phyloP scores from a whole-genome alignment of 2,329 filamentous ascomycete species.

The Lasiodiplodia theobromae region DNA sequence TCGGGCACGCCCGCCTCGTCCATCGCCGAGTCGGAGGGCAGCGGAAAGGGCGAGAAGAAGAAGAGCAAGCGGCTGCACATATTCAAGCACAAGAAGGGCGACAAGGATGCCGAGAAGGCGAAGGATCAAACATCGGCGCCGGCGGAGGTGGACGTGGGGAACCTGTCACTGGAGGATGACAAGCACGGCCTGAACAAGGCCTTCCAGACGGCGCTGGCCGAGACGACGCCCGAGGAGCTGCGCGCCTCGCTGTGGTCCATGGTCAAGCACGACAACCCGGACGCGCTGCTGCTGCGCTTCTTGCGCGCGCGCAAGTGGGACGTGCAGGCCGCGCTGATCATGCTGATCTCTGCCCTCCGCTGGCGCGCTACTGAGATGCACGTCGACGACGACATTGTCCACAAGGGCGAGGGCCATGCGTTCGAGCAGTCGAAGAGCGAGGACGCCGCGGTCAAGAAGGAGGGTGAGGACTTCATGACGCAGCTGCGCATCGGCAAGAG shows the following conservation, averaged over 20 bases:
- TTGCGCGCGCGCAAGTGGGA: slow-evolving; percentile 73
- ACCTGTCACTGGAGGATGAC: slow-evolving; percentile 67
- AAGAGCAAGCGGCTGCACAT: slow-evolving; percentile 74
- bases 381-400: slow-evolving; percentile 83
- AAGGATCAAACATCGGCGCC: slow-evolving; percentile 37
- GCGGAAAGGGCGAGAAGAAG: slow-evolving; percentile 54
- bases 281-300: slow-evolving; percentile 70
- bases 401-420: slow-evolving; percentile 59
- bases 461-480: slow-evolving; percentile 77
- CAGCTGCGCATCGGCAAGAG: slow-evolving; percentile 93
- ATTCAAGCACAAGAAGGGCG: slow-evolving; percentile 61
- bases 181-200: slow-evolving; percentile 92
- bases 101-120: slow-evolving; percentile 54
- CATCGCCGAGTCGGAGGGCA: slow-evolving; percentile 34
- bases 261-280: slow-evolving; percentile 94
- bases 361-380: slow-evolving; percentile 86
- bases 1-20: slow-evolving; percentile 17
- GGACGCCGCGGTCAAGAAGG: slow-evolving; percentile 69
- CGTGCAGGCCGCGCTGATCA: slow-evolving; percentile 87
- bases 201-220: slow-evolving; percentile 81
- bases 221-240: slow-evolving; percentile 77
- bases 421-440: slow-evolving; percentile 64
- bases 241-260: slow-evolving; percentile 87
- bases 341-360: slow-evolving; percentile 92
- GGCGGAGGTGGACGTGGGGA: slow-evolving; percentile 43